Base-by-base conservation (phyloP, 2,329 filamentous ascomycete species). In the Scedosporium aurantiacum region DNA sequence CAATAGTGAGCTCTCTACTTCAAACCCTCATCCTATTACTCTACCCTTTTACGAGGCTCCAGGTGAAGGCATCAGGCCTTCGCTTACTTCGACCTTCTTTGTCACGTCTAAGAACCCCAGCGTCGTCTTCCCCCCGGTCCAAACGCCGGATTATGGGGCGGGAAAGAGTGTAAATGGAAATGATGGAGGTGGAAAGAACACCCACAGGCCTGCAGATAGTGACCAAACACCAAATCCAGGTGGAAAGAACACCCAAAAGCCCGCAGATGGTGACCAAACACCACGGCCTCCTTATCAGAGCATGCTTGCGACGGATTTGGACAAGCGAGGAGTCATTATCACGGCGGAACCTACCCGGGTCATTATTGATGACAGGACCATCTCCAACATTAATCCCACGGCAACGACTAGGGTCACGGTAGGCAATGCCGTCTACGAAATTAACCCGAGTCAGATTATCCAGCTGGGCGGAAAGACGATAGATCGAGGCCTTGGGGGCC, bases 291-390 rank as follows among this genome's bases (percentile, higher is more conserved):
- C 54, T 5, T 40, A 32, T 40, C 27, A 60, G 18, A 61, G 60
- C 47, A 54, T 43, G 54, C 32, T 57, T 4, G n/a, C 18, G 60
- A 5, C 61, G 63, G 16, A 54, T 27, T n/a, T 25, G 37, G 14
- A 43, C 41, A 64, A 63, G 2, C 62, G 12, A 60, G 59, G 76
- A 18, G 16, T 78, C 62, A 75, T 71, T 1, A 68, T 83, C 3
- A 77, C 73, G 16, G 75, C 79, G 10, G 75, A 74, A 55, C 76
- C 75, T 2, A 70, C 72, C 43, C 69, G 72, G 41, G 78, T 83
- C 4, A 69, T 81, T 59, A 78, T 83, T 62, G 76, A 79, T 63
- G 71, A 71, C 41, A 69, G 74, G 59, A 82, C 79, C 0, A 75
- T 80, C 60, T 70, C 69, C 0, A 71, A 75, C 60, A 71, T 75